Evolutionary conservation across 257 asterid genomes (phyloP).

Genomic region (Osmanthus fragrans): DNA sequence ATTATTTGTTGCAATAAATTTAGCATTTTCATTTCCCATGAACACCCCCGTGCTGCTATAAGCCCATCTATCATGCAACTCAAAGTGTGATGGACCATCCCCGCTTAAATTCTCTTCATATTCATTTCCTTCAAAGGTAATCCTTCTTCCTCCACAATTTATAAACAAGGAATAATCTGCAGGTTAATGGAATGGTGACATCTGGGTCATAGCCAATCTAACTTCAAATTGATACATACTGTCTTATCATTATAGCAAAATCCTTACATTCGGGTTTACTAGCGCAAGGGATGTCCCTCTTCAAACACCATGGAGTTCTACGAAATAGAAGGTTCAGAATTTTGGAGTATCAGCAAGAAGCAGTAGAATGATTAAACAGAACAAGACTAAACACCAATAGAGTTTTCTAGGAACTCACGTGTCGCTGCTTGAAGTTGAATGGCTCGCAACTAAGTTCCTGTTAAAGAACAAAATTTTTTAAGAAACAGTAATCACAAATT

Average conservation of each 20-base stretch:
- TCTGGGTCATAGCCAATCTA: not conserved
- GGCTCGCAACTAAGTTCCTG: slow-evolving; percentile 85
- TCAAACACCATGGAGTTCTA: slow-evolving; percentile 70
- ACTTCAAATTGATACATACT: not conserved
- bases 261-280: slow-evolving; percentile 47
- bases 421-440: slow-evolving; percentile 45
- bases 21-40: slow-evolving; percentile 11
- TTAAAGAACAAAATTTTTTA: slow-evolving; percentile 14
- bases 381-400: not conserved
- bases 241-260: not conserved
- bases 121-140: slow-evolving; percentile 43
- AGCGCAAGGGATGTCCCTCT: slow-evolving; percentile 66
- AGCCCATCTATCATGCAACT: slow-evolving; percentile 59
- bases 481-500: slow-evolving; percentile 20
- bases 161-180: slow-evolving; percentile 66
- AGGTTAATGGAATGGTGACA: slow-evolving; percentile 20
- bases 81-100: slow-evolving; percentile 56
- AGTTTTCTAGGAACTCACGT: slow-evolving; percentile 52
- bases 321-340: slow-evolving; percentile 11
- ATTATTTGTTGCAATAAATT: slow-evolving; percentile 29
- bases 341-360: slow-evolving; percentile 11
- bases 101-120: slow-evolving; percentile 57
- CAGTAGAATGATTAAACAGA: not conserved
- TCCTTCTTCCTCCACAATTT: slow-evolving; percentile 76
- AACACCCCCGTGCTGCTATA: slow-evolving; percentile 75